Evolutionary conservation across 768 basidiomycete genomes (phyloP).

Genomic region (Cyclocybe cylindracea): DNA sequence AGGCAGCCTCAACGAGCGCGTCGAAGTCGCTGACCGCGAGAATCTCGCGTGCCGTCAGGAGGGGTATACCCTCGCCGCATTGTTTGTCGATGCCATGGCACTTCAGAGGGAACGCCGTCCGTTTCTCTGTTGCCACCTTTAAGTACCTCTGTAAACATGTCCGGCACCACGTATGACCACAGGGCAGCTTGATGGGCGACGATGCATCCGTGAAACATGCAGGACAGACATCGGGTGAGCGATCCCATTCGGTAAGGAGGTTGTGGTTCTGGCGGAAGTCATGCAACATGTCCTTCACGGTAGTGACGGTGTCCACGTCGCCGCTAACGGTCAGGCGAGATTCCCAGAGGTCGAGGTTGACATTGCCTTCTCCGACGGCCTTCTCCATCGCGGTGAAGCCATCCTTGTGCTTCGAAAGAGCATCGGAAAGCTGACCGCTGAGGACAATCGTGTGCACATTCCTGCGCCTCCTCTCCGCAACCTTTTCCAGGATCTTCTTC

Average conservation of each 20-base stretch:
- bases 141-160: conserved; percentile 63
- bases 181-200: conserved; percentile 53
- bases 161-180: conserved; percentile 72
- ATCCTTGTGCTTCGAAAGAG: conserved; percentile 44
- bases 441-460: conserved; percentile 47
- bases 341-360: conserved; percentile 46
- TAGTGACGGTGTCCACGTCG: conserved; percentile 42
- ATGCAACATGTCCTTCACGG: conserved; percentile 42
- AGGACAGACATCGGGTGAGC: conserved; percentile 45
- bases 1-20: conserved; percentile 56
- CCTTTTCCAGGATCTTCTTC: conserved; percentile 45
- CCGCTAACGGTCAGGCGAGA: conserved; percentile 58
- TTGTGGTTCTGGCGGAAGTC: conserved; percentile 1
- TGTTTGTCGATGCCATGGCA: conserved; percentile 68
- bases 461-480: conserved; percentile 43
- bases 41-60: conserved; percentile 48
- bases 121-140: conserved; percentile 48
- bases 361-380: conserved; percentile 58
- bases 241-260: not conserved
- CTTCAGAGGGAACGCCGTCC: conserved; percentile 64
- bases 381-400: conserved; percentile 42
- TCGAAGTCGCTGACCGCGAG: conserved; percentile 56
- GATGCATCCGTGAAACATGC: conserved; percentile 66
- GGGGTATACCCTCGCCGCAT: conserved; percentile 59
- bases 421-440: conserved; percentile 41